Evolutionary conservation across 2,329 filamentous ascomycete genomes (phyloP).

Genomic region (Xylariaceae sp.): DNA sequence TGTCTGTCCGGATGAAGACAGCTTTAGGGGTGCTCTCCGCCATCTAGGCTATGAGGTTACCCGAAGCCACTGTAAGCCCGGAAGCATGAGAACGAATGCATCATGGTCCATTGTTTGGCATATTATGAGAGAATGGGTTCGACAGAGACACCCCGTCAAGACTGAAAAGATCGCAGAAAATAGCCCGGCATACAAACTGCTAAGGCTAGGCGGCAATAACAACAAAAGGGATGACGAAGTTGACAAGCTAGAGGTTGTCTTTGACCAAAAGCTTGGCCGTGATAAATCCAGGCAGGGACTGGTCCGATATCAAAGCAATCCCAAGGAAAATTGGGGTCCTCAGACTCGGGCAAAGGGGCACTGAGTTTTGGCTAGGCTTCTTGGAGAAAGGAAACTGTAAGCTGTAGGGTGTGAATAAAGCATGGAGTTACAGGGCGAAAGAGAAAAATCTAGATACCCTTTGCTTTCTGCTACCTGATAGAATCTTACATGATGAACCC

Average conservation of each 20-base stretch:
- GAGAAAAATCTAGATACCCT: slow-evolving; percentile 37
- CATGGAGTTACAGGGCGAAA: slow-evolving; percentile 9
- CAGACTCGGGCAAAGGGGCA: slow-evolving; percentile 65
- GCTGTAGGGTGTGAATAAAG: slow-evolving; percentile 10
- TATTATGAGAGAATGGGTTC: slow-evolving; percentile 89
- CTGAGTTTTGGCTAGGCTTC: slow-evolving; percentile 50
- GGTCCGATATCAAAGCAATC: slow-evolving; percentile 89
- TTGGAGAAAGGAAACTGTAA: not conserved
- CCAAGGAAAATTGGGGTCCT: slow-evolving; percentile 91
- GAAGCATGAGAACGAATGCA: slow-evolving; percentile 92
- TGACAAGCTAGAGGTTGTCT: slow-evolving; percentile 56
- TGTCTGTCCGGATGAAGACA: slow-evolving; percentile 77
- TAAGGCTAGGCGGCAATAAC: slow-evolving; percentile 54
- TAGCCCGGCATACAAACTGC: slow-evolving; percentile 74
- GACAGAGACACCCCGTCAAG: slow-evolving; percentile 80
- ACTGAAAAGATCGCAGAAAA: slow-evolving; percentile 70
- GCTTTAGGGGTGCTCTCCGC: slow-evolving; percentile 79
- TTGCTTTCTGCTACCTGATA: no score
- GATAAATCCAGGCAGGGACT: slow-evolving; percentile 71
- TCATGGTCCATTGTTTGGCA: slow-evolving; percentile 92
- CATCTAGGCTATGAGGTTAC: slow-evolving; percentile 82
- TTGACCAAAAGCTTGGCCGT: slow-evolving; percentile 80
- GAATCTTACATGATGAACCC: no score
- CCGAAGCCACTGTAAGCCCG: slow-evolving; percentile 86
- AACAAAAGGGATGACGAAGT: slow-evolving; percentile 36